Conservation (phyloP, 1,284 basidiomycete genomes). For the Grifola frondosa region DNA sequence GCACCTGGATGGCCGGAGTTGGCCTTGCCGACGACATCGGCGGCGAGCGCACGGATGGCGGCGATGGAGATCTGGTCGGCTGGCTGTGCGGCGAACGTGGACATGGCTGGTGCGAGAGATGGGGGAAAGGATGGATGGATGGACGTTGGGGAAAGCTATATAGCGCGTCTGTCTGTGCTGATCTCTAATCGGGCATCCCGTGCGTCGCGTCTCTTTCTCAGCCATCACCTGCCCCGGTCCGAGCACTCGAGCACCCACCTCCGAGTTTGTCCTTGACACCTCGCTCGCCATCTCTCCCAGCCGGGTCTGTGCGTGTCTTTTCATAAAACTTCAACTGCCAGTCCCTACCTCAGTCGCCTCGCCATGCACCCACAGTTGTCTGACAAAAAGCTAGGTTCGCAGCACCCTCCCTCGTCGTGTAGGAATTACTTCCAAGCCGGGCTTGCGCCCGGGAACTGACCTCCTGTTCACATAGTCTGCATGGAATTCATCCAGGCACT, state of each 20-base stretch:
- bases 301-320: slow-evolving; percentile 6
- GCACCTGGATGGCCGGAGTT: slow-evolving; percentile 91
- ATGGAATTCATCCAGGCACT: slow-evolving; percentile 74
- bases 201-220: slow-evolving; percentile 8
- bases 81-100: slow-evolving; percentile 39
- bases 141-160: slow-evolving; percentile 19
- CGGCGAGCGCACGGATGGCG: slow-evolving; percentile 71
- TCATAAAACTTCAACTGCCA: too few species aligned
- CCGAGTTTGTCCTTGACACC: neutral
- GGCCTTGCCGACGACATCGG: slow-evolving; percentile 74
- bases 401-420: slow-evolving; percentile 13
- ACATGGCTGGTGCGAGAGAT: slow-evolving; percentile 38
- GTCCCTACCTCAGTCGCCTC: neutral
- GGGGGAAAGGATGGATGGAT: slow-evolving; percentile 15
- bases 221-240: slow-evolving; percentile 1
- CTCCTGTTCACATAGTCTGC: slow-evolving; percentile 48
- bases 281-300: slow-evolving; percentile 2
- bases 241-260: neutral
- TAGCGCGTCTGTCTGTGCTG: slow-evolving; percentile 19
- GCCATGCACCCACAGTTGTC: slow-evolving; percentile 74
- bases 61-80: slow-evolving; percentile 62
- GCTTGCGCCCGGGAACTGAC: slow-evolving; percentile 15
- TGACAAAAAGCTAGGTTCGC: slow-evolving; percentile 62
- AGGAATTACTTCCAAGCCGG: slow-evolving; percentile 13
- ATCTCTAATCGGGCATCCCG: slow-evolving; percentile 23